Percentiles rank a stretch among this genome's conserved stretches.
Conservation (phyloP, 441 rosid species). For the Hura crepitans region DNA sequence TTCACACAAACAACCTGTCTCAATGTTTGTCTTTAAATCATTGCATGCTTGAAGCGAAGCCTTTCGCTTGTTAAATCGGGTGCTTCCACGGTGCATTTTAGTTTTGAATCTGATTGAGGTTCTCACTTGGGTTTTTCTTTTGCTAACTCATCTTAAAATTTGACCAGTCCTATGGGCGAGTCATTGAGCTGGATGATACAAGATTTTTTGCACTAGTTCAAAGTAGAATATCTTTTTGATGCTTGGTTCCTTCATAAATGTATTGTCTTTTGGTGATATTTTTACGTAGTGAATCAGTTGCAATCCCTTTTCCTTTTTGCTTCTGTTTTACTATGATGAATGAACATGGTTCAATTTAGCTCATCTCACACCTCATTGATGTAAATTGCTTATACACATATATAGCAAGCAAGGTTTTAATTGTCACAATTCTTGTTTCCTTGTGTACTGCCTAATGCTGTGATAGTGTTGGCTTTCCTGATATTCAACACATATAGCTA, state of each 20-base stretch:
- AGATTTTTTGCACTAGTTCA: conserved; percentile 65
- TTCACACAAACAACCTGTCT: background rate
- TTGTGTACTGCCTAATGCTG: background rate
- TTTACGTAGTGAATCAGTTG: background rate
- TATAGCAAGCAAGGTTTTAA: background rate
- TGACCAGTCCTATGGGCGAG: conserved; percentile 76
- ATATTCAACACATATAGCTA: background rate
- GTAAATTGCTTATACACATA: too few relatives aligned
- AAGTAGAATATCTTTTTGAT: conserved; percentile 82
- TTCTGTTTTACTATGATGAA: background rate
- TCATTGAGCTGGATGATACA: conserved; percentile 72
- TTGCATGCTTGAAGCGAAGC: background rate
- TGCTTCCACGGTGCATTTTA: background rate
- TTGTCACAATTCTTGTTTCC: background rate
- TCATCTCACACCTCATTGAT: background rate
- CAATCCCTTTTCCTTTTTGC: background rate
- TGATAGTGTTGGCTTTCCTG: background rate
- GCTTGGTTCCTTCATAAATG: conserved; percentile 89
- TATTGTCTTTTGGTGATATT: conserved; percentile 22
- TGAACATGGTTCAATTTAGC: background rate
- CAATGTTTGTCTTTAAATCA: background rate
- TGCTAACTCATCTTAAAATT: conserved; percentile 9
- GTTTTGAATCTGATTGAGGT: background rate
- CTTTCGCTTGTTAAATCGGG: background rate
- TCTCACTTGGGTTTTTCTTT: background rate